Evolutionary conservation across 2,329 filamentous ascomycete species (phyloP).

Genomic region (Akanthomyces lecanii): DNA sequence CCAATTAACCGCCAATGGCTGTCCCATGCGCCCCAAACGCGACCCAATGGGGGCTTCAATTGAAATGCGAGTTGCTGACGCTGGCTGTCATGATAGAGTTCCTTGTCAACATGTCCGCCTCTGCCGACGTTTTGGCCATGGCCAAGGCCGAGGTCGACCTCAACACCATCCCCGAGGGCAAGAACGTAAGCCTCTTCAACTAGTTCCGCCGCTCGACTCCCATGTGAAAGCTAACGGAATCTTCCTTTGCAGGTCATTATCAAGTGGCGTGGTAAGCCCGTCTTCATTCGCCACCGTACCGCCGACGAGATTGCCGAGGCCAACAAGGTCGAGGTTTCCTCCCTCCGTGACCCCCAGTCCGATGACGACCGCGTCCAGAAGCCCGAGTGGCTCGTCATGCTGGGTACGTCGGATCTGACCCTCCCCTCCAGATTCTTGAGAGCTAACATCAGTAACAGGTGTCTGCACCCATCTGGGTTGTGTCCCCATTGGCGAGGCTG

Average conservation of each 20-base stretch:
- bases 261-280: constrained; percentile 99
- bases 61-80: constrained; percentile 24
- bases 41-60: background rate
- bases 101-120: constrained; percentile 99
- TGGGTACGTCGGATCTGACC: constrained; percentile 57
- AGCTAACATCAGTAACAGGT: constrained; percentile 47
- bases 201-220: background rate
- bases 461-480: constrained; percentile 99
- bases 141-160: constrained; percentile 99
- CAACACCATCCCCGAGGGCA: constrained; percentile 89
- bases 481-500: constrained; percentile 97
- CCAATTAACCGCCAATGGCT: constrained; percentile 12
- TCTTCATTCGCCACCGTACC: constrained; percentile 99
- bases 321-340: constrained; percentile 77
- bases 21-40: background rate
- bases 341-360: constrained; percentile 84
- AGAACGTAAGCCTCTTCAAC: constrained; percentile 70
- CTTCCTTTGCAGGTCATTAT: constrained; percentile 71
- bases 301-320: constrained; percentile 89
- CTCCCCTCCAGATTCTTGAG: background rate
- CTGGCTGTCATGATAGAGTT: constrained; percentile 63
- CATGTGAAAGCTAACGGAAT: background rate
- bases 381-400: constrained; percentile 98
- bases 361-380: constrained; percentile 95
- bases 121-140: constrained; percentile 96